Evolutionary conservation across 2,329 filamentous ascomycete species (phyloP), one percentile per base, ranked within the genome.

Genomic region (Colletotrichum aenigma): DNA sequence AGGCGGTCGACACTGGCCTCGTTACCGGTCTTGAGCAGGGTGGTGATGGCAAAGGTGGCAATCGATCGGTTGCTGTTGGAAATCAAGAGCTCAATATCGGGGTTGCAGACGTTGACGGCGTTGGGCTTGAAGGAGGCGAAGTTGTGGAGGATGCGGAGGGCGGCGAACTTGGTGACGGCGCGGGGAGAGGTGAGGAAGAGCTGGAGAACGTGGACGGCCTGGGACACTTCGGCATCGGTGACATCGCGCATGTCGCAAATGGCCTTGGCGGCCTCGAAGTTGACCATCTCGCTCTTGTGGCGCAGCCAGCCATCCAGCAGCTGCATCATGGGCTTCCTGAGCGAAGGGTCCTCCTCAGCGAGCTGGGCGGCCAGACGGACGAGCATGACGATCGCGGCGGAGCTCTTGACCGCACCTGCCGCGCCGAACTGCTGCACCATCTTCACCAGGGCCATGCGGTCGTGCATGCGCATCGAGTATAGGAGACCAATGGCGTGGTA

Each of bases 351-450:
- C 83, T 99, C 97, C 84, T 98, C 96, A 36, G 96, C 96, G 77
- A 99, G 89, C 88, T 98, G 97, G 56, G 96, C 95, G 38, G 97
- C 97, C 78, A 99, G 88, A 79, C 97, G 92, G 71, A 99, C 97
- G 32, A 99, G 90, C 91, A 99, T 93, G 66, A 99, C 92, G 74
- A 96, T 94, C 38, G 96, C 97, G 76, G 96, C 95, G 24, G 97
- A 96, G 85, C 95, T 98, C 92, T 98, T 98, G 77, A 98, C 94
- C 13, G 95, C 95, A 74, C 97, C 97, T 18, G 96, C 92, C 69
- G 94, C 93, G 68, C 96, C 96, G 84, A 98, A 98, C 85, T 99
- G 97, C 88, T 99, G 97, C n/a, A 99, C 96, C 97, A 99, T 98
- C 91, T 99, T 99, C 76, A 98, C 96, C 80, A 99, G 88, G 26